phyloP scores from a whole-genome alignment of 805 yeast species.

The Pachysolen tannophilus region DNA sequence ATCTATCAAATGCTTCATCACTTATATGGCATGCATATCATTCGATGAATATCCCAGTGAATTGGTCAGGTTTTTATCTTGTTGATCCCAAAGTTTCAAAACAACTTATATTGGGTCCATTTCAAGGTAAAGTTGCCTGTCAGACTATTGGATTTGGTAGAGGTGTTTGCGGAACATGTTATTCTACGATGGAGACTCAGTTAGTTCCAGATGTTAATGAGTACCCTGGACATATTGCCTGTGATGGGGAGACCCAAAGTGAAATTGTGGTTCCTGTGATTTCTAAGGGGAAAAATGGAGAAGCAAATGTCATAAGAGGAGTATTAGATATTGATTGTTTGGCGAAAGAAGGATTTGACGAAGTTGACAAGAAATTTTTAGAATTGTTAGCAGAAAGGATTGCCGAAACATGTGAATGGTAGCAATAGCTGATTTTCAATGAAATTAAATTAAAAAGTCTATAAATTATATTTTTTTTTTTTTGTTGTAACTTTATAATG shows the following conservation, averaged over 20 bases:
- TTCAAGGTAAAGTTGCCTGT: constrained; percentile 96
- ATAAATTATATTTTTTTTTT: too few relatives aligned
- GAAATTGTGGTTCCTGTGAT: constrained; percentile 86
- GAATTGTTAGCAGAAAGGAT: constrained; percentile 52
- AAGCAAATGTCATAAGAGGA: constrained; percentile 42
- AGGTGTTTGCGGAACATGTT: constrained; percentile 94
- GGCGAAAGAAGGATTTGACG: constrained; percentile 56
- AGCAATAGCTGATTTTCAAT: too few relatives aligned
- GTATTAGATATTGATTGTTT: constrained; percentile 86
- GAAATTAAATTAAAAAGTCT: too few relatives aligned
- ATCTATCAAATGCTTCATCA: constrained; percentile 79
- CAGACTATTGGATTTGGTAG: constrained; percentile 69
- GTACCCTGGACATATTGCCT: constrained; percentile 92
- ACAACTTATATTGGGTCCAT: constrained; percentile 77
- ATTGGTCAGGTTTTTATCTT: constrained; percentile 94
- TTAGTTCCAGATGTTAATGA: constrained; percentile 68
- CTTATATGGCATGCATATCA: constrained; percentile 84
- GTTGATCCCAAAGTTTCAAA: constrained; percentile 26
- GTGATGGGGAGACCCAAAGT: constrained; percentile 91
- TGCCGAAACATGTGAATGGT: constrained; percentile 46
- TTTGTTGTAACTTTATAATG: too few relatives aligned
- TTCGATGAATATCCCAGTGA: constrained; percentile 46
- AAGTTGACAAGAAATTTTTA: constrained; percentile 47
- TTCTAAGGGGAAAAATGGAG: constrained; percentile 21
- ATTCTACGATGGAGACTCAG: constrained; percentile 49